phyloP scores from a whole-genome alignment of 257 asterid genomes.

The Fraxinus americana region DNA sequence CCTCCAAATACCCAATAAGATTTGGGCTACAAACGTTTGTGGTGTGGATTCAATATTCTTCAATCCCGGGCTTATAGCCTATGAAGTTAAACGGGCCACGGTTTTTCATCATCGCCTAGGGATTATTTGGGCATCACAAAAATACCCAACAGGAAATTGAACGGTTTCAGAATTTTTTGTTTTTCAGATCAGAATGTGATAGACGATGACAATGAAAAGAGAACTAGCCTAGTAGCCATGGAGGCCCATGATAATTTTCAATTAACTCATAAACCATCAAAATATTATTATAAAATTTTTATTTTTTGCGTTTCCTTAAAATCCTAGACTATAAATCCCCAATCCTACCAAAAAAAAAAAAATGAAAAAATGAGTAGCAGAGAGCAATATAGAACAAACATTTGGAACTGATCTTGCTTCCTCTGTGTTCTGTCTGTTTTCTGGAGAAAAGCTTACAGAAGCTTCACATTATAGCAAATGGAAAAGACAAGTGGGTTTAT shows the following conservation, averaged over 20 bases:
- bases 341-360: neutral
- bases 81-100: too few species aligned
- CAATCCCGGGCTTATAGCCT: too few species aligned
- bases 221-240: neutral
- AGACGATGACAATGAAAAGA: neutral
- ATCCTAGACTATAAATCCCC: neutral
- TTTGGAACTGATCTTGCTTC: conserved; percentile 2
- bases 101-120: too few species aligned
- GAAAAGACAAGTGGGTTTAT: neutral
- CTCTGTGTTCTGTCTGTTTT: neutral
- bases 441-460: conserved; percentile 4
- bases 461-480: neutral
- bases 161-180: neutral
- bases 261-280: neutral
- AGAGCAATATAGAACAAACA: neutral
- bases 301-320: neutral
- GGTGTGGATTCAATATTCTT: too few species aligned
- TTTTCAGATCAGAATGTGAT: neutral
- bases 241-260: neutral
- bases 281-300: neutral
- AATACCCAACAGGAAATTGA: too few species aligned
- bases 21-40: too few species aligned
- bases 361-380: too few species aligned
- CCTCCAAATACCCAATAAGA: too few species aligned
- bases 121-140: too few species aligned